Evolutionary conservation across 1,284 basidiomycete species (phyloP).

Genomic region (Cryptococcus floricola): DNA sequence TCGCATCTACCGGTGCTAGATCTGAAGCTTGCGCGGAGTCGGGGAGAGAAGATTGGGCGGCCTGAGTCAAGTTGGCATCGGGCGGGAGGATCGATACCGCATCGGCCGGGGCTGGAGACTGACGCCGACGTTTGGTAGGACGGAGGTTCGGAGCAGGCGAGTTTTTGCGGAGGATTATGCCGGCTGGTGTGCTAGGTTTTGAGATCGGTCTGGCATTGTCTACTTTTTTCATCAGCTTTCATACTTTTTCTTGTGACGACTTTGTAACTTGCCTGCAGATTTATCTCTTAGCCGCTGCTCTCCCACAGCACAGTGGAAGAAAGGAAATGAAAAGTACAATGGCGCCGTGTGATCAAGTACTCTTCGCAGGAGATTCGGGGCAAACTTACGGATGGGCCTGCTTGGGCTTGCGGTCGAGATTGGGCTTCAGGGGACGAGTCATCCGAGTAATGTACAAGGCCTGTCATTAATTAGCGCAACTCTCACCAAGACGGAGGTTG

Average conservation of each 20-base stretch:
- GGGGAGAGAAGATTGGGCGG: slow-evolving; percentile 20
- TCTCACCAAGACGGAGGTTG: no score
- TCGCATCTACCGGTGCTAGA: slow-evolving; percentile 7
- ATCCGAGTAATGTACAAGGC: slow-evolving; percentile 27
- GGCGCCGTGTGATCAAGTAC: slow-evolving; percentile 30
- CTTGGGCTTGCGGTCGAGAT: background rate
- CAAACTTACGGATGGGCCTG: slow-evolving; percentile 27
- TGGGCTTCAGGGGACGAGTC: slow-evolving; percentile 18
- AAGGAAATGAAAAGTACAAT: slow-evolving; percentile 9
- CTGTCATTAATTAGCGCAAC: background rate
- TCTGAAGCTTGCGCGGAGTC: background rate
- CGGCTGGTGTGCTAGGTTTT: slow-evolving; percentile 3
- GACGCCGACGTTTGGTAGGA: slow-evolving; percentile 11
- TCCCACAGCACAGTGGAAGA: background rate
- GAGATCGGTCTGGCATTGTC: background rate
- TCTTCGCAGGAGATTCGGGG: background rate
- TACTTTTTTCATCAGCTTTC: no score
- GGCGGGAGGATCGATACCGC: background rate
- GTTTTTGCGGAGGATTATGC: slow-evolving; percentile 3
- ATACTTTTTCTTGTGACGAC: no score
- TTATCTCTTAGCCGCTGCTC: slow-evolving; percentile 11
- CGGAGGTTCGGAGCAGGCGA: background rate
- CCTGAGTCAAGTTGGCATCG: slow-evolving; percentile 26
- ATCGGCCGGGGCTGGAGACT: slow-evolving; percentile 2
- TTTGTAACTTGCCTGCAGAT: slow-evolving; percentile 4